Evolutionary conservation across 1,284 basidiomycete species (phyloP).

Genomic region (Leccinum proliferum): DNA sequence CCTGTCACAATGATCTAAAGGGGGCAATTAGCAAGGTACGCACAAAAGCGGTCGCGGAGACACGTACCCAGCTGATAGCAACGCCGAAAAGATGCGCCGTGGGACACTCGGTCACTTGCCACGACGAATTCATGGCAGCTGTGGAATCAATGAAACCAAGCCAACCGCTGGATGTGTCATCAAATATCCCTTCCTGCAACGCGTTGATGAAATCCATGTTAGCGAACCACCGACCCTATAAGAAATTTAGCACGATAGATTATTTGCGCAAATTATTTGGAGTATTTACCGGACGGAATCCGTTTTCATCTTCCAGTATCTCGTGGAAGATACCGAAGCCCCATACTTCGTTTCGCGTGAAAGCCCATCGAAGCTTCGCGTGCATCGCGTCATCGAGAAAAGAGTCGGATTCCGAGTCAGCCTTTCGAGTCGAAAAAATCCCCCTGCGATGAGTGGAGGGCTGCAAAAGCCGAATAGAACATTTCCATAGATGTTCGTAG

Average conservation of each 20-base stretch:
- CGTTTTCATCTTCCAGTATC: not conserved
- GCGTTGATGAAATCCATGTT: not conserved
- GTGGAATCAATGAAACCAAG: not conserved
- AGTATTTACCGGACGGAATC: not conserved
- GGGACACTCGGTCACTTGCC: not conserved
- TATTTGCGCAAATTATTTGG: not conserved
- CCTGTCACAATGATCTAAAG: not conserved
- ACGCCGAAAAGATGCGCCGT: not conserved
- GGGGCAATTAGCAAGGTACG: not conserved
- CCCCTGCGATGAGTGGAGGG: not conserved
- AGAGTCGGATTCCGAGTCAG: not conserved
- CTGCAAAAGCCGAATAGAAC: not conserved
- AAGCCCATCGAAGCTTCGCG: not conserved
- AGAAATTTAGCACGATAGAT: not conserved
- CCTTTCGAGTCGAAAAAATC: not conserved
- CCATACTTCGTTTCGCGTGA: not conserved
- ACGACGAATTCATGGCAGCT: not conserved
- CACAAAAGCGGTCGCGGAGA: not conserved
- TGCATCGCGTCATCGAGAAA: not conserved
- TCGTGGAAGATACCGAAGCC: not conserved
- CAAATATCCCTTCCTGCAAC: not conserved
- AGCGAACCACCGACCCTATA: not conserved
- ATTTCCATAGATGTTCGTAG: not conserved
- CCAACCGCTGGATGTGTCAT: not conserved
- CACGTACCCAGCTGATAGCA: not conserved